A percentile compares a stretch with the other conserved stretches of the same genome.
Evolutionary conservation across 768 basidiomycete species (phyloP).

Genomic region (Exidia glandulosa): DNA sequence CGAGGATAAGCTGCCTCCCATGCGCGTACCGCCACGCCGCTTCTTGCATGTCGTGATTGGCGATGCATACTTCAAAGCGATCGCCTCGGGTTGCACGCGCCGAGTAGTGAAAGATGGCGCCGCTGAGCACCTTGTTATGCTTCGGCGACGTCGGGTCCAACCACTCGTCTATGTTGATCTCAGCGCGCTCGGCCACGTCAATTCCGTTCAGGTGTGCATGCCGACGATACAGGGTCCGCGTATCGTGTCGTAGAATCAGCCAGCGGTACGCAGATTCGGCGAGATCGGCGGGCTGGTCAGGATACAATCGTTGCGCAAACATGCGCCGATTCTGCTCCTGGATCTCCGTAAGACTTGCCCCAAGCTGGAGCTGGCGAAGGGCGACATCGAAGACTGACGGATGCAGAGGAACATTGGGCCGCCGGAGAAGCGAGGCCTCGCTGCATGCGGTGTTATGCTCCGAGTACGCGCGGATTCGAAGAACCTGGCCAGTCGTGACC

Average conservation of each 20-base stretch:
- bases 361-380: no score
- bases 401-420: no score
- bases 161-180: constrained; percentile 6
- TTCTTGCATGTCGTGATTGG: constrained; percentile 2
- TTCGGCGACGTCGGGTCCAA: background rate
- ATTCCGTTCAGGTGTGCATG: background rate
- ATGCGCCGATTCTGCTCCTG: background rate
- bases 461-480: no score
- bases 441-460: no score
- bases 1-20: constrained; percentile 3
- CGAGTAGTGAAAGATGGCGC: constrained; percentile 7
- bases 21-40: constrained; percentile 7
- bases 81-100: background rate
- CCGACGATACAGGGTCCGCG: background rate
- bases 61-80: constrained; percentile 6
- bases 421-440: no score
- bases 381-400: no score
- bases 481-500: no score
- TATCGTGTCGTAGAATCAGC: no score
- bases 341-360: background rate
- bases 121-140: constrained; percentile 2
- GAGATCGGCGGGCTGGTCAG: no score
- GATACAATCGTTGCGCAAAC: no score
- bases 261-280: no score
- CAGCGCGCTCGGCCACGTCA: background rate